These are phyloP conservation scores for Tetracentron sinense DNA, from an alignment of 164 flowering plant genomes.

Conservation along the genomic window DNA sequence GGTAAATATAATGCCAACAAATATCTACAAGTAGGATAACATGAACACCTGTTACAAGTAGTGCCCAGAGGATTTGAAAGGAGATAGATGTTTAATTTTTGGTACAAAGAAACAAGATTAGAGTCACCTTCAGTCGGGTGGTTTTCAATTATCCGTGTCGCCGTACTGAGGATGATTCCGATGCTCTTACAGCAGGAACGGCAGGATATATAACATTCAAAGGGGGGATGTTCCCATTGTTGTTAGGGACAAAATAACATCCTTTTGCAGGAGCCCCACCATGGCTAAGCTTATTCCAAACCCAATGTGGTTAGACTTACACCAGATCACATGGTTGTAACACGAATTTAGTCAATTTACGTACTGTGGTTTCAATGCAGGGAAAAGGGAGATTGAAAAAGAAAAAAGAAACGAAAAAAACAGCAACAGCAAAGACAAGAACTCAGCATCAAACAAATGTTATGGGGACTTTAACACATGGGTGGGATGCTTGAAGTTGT, in stretches of 20 bases:
- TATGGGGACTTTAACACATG: constrained; percentile 45
- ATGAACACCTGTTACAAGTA: too few species aligned
- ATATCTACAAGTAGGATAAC: too few species aligned
- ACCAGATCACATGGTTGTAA: neutral
- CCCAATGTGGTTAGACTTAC: neutral
- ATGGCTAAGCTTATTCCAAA: too few species aligned
- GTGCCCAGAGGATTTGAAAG: neutral
- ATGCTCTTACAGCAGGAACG: neutral
- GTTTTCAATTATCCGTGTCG: neutral
- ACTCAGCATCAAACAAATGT: constrained; percentile 23
- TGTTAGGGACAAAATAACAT: too few species aligned
- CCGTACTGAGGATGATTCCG: too few species aligned
- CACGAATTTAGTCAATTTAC: too few species aligned
- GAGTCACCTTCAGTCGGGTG: neutral
- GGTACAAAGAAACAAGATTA: neutral
- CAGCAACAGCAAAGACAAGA: constrained; percentile 26
- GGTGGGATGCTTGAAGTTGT: constrained; percentile 18
- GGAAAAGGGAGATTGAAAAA: neutral
- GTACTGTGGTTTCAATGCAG: neutral
- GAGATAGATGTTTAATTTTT: neutral
- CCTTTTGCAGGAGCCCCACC: too few species aligned
- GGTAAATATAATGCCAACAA: too few species aligned
- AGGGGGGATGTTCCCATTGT: too few species aligned
- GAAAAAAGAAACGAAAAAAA: constrained; percentile 30
- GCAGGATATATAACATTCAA: neutral